These are phyloP conservation scores for Corrigiola litoralis DNA, from an alignment of 179 eudicot genomes.

Conservation along the genomic window DNA sequence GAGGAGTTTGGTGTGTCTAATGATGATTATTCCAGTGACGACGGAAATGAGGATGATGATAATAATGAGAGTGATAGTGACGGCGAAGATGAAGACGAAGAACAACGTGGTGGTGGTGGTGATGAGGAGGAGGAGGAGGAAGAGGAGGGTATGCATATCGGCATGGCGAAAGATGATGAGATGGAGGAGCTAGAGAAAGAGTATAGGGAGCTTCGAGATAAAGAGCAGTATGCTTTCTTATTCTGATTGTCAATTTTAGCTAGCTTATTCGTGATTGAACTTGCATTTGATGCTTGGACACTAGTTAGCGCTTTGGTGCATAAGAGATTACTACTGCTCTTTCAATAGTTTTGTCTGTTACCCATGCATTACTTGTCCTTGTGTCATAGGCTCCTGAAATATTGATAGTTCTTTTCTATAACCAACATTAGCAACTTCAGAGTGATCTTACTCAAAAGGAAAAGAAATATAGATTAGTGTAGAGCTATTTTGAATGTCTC, in stretches of 20 bases:
- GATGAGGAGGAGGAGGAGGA: conserved; percentile 20
- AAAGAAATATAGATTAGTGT: too few relatives aligned
- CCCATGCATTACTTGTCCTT: too few relatives aligned
- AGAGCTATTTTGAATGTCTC: too few relatives aligned
- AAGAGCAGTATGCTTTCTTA: conserved; percentile 62
- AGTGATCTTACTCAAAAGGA: too few relatives aligned
- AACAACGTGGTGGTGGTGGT: conserved; percentile 12
- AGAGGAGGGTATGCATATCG: conserved; percentile 7
- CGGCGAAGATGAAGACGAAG: conserved; percentile 14
- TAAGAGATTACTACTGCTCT: not conserved
- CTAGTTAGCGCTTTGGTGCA: not conserved
- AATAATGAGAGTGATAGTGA: conserved; percentile 2
- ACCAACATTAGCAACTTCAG: too few relatives aligned
- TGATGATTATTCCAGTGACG: conserved; percentile 18
- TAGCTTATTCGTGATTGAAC: not conserved
- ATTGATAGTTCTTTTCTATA: too few relatives aligned
- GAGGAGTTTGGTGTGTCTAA: conserved; percentile 26
- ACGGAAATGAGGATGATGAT: not conserved
- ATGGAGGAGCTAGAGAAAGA: conserved; percentile 81
- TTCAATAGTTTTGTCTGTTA: not conserved
- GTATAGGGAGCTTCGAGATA: conserved; percentile 40
- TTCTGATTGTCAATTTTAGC: too few relatives aligned
- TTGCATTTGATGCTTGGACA: not conserved
- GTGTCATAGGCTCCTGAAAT: too few relatives aligned
- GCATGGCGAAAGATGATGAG: conserved; percentile 42